Conservation (phyloP, 208 protist genomes). For the Wallacemonas collosoma region DNA sequence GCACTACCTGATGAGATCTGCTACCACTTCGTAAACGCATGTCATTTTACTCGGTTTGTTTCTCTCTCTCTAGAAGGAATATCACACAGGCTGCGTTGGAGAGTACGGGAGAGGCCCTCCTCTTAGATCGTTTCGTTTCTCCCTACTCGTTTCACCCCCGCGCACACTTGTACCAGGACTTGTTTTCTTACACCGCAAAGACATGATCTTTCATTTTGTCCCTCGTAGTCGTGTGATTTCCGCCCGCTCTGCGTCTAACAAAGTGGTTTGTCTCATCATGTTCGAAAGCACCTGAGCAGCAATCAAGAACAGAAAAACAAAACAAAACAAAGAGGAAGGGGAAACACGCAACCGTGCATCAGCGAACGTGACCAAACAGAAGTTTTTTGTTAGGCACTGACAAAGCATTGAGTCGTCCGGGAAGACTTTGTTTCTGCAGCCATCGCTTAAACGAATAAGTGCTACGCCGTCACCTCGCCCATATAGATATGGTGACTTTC, state of each 20-base stretch:
- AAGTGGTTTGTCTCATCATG: not conserved
- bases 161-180: constrained; percentile 12
- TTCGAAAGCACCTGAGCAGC: not conserved
- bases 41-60: too few relatives aligned
- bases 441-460: not conserved
- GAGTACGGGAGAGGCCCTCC: not conserved
- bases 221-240: not conserved
- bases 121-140: constrained; percentile 1
- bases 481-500: constrained; percentile 5
- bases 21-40: too few relatives aligned
- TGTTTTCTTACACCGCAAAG: not conserved
- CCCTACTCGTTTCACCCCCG: not conserved
- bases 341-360: too few relatives aligned
- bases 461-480: not conserved
- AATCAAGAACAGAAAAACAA: too few relatives aligned
- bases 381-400: too few relatives aligned
- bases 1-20: too few relatives aligned
- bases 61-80: constrained; percentile 8
- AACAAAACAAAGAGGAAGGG: too few relatives aligned
- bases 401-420: too few relatives aligned
- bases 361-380: too few relatives aligned
- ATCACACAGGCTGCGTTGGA: not conserved
- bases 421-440: not conserved
- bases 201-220: not conserved
- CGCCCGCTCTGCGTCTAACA: not conserved